A percentile compares a stretch with the other conserved stretches of the same genome.
These are phyloP conservation scores for Pseudocercospora vitis DNA, from an alignment of 2,329 filamentous ascomycete species.

Conservation along the genomic window DNA sequence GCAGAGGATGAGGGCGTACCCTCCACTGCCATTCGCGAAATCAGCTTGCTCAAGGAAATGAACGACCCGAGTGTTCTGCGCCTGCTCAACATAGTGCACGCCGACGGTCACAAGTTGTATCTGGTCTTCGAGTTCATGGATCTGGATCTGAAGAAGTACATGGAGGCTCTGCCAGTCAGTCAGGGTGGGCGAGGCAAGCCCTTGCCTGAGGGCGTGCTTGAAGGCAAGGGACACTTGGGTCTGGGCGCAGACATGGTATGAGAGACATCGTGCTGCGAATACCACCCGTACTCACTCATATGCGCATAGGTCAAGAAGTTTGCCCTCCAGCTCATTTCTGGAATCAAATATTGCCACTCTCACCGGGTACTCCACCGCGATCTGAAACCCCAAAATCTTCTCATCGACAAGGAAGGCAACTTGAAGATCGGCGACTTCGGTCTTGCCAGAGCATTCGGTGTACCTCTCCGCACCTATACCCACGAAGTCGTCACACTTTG, in stretches of 20 bases:
- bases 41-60: conserved; percentile 98
- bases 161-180: conserved; percentile 83
- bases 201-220: conserved; percentile 66
- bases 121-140: conserved; percentile 99
- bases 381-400: conserved; percentile 91
- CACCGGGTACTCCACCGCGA: conserved; percentile 95
- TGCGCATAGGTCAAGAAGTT: conserved; percentile 94
- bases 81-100: conserved; percentile 98
- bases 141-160: conserved; percentile 96
- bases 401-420: conserved; percentile 88
- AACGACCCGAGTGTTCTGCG: conserved; percentile 99
- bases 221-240: conserved; percentile 60
- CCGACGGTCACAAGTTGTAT: conserved; percentile 95
- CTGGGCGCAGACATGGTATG: conserved; percentile 68
- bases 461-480: conserved; percentile 96
- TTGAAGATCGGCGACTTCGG: conserved; percentile 95
- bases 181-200: conserved; percentile 84
- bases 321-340: conserved; percentile 95
- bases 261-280: conserved; percentile 66
- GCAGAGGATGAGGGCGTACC: conserved; percentile 91
- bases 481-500: conserved; percentile 97
- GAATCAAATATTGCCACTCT: conserved; percentile 97
- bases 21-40: conserved; percentile 95
- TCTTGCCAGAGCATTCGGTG: conserved; percentile 89
- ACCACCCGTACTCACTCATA: conserved; percentile 83